A percentile compares a stretch with the other conserved stretches of the same genome.
Conservation (phyloP, 768 basidiomycete genomes). For the Cubamyces lactineus region DNA sequence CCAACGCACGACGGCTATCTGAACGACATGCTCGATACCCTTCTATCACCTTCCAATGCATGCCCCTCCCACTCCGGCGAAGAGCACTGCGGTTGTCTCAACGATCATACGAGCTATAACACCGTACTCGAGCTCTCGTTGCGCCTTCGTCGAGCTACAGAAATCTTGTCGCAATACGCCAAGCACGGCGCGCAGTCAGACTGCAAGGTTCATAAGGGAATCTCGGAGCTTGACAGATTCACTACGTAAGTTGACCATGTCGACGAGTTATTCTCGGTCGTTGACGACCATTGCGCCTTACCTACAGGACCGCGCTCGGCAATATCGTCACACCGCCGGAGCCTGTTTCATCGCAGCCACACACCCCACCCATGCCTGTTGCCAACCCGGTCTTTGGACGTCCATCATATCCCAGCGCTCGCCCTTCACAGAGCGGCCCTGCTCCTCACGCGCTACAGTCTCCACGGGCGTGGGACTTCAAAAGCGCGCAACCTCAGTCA, state of each 20-base stretch:
- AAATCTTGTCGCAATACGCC: slow-evolving; percentile 53
- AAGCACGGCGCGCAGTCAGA: slow-evolving; percentile 38
- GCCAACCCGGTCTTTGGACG: slow-evolving; percentile 9
- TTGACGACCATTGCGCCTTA: slow-evolving; percentile 13
- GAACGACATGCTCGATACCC: slow-evolving; percentile 31
- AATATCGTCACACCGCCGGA: slow-evolving; percentile 36
- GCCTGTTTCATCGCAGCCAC: slow-evolving; percentile 21
- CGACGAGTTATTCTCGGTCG: slow-evolving; percentile 2
- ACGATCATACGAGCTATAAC: slow-evolving; percentile 56
- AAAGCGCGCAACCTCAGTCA: slow-evolving; percentile 30
- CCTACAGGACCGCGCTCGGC: slow-evolving; percentile 46
- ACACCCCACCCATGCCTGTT: slow-evolving; percentile 5
- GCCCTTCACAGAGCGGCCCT: slow-evolving; percentile 18
- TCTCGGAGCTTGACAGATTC: slow-evolving; percentile 54
- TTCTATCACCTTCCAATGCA: slow-evolving; percentile 23
- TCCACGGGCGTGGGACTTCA: slow-evolving; percentile 27
- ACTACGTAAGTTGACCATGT: slow-evolving; percentile 48
- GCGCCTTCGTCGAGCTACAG: slow-evolving; percentile 59
- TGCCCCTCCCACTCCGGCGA: slow-evolving; percentile 27
- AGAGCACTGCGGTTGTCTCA: slow-evolving; percentile 60
- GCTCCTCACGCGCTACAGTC: slow-evolving; percentile 19
- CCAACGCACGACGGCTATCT: slow-evolving; percentile 26
- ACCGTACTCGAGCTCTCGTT: slow-evolving; percentile 69
- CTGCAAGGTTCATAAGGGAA: slow-evolving; percentile 47
- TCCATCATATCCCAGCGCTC: slow-evolving; percentile 1